phyloP scores from a whole-genome alignment of 345 rosid species.

The Populus alba region DNA sequence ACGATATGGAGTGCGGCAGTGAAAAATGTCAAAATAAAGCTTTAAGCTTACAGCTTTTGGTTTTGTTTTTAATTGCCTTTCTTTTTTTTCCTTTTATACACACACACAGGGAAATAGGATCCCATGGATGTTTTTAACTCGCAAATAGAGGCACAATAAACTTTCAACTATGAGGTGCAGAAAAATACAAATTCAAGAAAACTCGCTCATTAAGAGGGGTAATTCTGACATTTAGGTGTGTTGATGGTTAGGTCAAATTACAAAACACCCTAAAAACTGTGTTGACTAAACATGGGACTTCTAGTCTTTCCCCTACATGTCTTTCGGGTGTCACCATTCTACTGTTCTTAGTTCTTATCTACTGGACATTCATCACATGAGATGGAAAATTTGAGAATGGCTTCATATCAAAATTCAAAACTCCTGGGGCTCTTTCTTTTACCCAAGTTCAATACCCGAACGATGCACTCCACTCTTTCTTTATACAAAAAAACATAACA shows the following conservation, averaged over 20 bases:
- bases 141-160: neutral
- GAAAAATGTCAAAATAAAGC: constrained; percentile 9
- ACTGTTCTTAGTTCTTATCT: too few relatives aligned
- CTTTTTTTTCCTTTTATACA: neutral
- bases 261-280: constrained; percentile 6
- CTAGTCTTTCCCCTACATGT: too few relatives aligned
- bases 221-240: constrained; percentile 7
- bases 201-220: constrained; percentile 6
- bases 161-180: neutral
- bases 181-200: neutral
- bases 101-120: too few relatives aligned
- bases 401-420: too few relatives aligned
- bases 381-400: too few relatives aligned
- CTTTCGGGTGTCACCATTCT: too few relatives aligned
- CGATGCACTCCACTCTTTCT: too few relatives aligned
- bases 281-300: too few relatives aligned
- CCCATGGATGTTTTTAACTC: neutral
- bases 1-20: neutral
- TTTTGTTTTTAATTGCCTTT: neutral
- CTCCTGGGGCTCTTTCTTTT: too few relatives aligned
- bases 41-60: neutral
- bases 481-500: too few relatives aligned
- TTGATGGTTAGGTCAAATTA: constrained; percentile 6
- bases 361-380: too few relatives aligned
- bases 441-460: too few relatives aligned